Evolutionary conservation across 495 filamentous ascomycete species (phyloP).

Genomic region (Penicillium antarcticum): DNA sequence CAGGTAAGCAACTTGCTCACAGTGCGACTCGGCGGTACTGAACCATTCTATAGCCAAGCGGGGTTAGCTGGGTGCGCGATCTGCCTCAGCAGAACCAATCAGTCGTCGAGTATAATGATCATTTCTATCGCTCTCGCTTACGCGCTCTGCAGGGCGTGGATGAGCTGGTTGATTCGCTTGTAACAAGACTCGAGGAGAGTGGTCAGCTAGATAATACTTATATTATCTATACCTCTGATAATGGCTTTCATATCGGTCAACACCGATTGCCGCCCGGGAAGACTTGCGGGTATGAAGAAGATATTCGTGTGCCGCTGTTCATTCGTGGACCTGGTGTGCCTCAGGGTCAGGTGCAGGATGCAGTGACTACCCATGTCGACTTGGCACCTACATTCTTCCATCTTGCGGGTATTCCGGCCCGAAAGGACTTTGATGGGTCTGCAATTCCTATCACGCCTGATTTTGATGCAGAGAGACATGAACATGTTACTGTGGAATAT

Average conservation of each 20-base stretch:
- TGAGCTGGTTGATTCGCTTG: conserved; percentile 60
- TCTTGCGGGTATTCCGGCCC: conserved; percentile 41
- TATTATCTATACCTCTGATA: conserved; percentile 70
- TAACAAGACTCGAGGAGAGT: conserved; percentile 48
- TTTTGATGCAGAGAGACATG: conserved; percentile 44
- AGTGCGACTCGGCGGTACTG: conserved; percentile 45
- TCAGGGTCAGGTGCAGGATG: conserved; percentile 37
- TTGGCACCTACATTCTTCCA: conserved; percentile 63
- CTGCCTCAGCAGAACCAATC: conserved; percentile 50
- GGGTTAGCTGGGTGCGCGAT: conserved; percentile 59
- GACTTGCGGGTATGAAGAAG: conserved; percentile 67
- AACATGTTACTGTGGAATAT: conserved; percentile 65
- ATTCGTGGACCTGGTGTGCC: conserved; percentile 59
- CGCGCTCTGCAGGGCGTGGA: conserved; percentile 66
- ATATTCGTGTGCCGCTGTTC: conserved; percentile 66
- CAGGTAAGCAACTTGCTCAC: conserved; percentile 29
- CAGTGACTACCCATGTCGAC: conserved; percentile 67
- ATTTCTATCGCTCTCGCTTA: conserved; percentile 63
- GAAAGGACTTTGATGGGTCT: conserved; percentile 58
- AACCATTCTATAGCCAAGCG: conserved; percentile 55
- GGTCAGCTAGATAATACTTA: conserved; percentile 64
- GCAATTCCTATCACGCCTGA: conserved; percentile 46
- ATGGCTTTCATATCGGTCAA: conserved; percentile 74
- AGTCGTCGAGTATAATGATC: conserved; percentile 62
- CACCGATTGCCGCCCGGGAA: conserved; percentile 72